Evolutionary conservation across 1,284 basidiomycete species (phyloP).

Genomic region (Ganoderma resinaceum): DNA sequence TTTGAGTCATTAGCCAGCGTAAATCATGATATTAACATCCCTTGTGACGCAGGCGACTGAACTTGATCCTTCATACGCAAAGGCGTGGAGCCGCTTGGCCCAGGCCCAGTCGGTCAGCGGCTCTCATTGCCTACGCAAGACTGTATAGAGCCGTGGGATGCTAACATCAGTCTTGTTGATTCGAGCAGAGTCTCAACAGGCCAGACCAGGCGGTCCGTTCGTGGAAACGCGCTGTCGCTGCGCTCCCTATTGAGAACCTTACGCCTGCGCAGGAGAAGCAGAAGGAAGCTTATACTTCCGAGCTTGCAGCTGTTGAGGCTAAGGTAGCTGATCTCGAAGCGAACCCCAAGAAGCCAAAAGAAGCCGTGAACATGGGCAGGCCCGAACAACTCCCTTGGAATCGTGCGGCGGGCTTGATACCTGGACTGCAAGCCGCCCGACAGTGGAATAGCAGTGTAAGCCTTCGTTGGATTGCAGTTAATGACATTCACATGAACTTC

Average conservation of each 20-base stretch:
- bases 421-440: conserved; percentile 13
- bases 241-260: conserved; percentile 34
- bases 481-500: not conserved
- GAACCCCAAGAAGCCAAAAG: conserved; percentile 1
- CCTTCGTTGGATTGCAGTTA: not conserved
- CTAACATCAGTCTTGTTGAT: not conserved
- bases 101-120: not conserved
- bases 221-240: conserved; percentile 36
- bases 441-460: conserved; percentile 30
- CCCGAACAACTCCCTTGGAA: conserved; percentile 26
- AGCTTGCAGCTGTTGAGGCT: conserved; percentile 24
- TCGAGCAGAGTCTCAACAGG: conserved; percentile 29
- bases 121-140: not conserved
- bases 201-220: conserved; percentile 22
- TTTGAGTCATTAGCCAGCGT: not conserved
- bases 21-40: not conserved
- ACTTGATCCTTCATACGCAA: conserved; percentile 41
- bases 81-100: conserved; percentile 22
- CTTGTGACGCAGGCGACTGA: conserved; percentile 39
- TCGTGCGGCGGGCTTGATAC: conserved; percentile 28
- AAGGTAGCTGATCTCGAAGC: conserved; percentile 4
- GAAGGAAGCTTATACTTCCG: conserved; percentile 36
- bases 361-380: not conserved
- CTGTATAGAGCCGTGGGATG: not conserved
- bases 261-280: conserved; percentile 37